phyloP scores from a whole-genome alignment of 2,329 filamentous ascomycete genomes.

The Fusarium musae region DNA sequence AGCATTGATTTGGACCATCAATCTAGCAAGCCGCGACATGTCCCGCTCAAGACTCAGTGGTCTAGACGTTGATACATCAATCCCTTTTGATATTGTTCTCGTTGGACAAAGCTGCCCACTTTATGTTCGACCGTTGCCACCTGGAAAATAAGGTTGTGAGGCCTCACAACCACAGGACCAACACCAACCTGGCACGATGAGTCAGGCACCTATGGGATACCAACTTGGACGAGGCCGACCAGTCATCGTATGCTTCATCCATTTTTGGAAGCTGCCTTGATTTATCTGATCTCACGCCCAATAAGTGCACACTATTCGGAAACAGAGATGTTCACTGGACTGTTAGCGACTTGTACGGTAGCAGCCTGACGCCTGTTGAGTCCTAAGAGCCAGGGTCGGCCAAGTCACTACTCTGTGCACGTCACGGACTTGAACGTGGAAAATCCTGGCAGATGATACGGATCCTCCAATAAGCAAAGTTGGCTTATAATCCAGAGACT shows the following conservation, averaged over 20 bases:
- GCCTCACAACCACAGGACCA: slow-evolving; percentile 20
- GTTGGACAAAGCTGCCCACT: slow-evolving; percentile 28
- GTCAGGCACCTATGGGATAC: slow-evolving; percentile 25
- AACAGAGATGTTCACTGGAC: slow-evolving; percentile 15
- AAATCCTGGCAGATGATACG: slow-evolving; percentile 30
- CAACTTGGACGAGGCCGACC: not conserved
- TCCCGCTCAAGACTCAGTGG: not conserved
- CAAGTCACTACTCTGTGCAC: slow-evolving; percentile 31
- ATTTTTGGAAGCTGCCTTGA: slow-evolving; percentile 7
- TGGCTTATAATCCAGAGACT: slow-evolving; percentile 14
- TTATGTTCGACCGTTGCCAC: slow-evolving; percentile 3
- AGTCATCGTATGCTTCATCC: slow-evolving; percentile 22
- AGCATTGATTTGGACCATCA: not conserved
- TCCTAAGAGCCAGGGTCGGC: slow-evolving; percentile 16
- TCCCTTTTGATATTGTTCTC: not conserved
- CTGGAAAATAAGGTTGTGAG: slow-evolving; percentile 19
- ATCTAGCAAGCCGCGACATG: not conserved
- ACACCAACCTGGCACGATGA: slow-evolving; percentile 21
- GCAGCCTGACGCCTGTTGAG: slow-evolving; percentile 28
- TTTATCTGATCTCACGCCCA: slow-evolving; percentile 8
- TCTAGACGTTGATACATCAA: not conserved
- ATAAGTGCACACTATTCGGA: slow-evolving; percentile 15
- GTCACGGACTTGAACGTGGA: slow-evolving; percentile 32
- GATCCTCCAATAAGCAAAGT: slow-evolving; percentile 28
- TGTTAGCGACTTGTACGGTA: slow-evolving; percentile 22